phyloP scores from a whole-genome alignment of 306 rosid genomes.

The Cucumis melo region DNA sequence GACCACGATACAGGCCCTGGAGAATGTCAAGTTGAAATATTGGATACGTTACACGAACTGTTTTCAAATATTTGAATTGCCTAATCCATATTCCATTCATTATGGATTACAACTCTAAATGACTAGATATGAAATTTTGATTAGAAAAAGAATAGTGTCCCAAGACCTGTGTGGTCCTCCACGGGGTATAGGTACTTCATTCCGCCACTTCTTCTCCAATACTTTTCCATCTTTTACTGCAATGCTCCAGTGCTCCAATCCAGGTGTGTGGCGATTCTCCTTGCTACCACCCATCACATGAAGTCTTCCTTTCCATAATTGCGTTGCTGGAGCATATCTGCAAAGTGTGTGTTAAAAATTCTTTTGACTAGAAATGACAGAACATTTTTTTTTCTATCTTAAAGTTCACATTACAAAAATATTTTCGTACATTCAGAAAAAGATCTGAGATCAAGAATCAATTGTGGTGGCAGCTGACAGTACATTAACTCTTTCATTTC shows the following conservation, averaged over 20 bases:
- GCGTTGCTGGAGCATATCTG: constrained; percentile 91
- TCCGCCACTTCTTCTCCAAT: constrained; percentile 56
- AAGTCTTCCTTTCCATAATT: constrained; percentile 80
- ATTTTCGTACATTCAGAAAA: background rate
- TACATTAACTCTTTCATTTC: background rate
- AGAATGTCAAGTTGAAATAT: constrained; percentile 10
- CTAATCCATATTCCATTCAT: background rate
- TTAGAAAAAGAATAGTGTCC: background rate
- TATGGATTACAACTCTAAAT: background rate
- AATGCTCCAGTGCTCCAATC: constrained; percentile 78
- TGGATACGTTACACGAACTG: background rate
- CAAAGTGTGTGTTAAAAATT: constrained; percentile 1
- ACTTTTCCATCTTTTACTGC: constrained; percentile 68
- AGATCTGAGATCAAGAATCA: background rate
- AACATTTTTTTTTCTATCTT: background rate
- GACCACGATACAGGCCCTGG: constrained; percentile 59
- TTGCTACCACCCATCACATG: constrained; percentile 97
- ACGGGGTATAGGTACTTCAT: constrained; percentile 73
- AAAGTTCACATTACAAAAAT: background rate
- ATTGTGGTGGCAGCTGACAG: background rate
- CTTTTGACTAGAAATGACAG: background rate
- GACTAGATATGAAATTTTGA: background rate
- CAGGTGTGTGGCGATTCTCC: constrained; percentile 88
- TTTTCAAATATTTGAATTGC: background rate
- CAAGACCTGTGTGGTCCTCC: constrained; percentile 94